Evolutionary conservation across 1,139 yeast genomes (phyloP).

Genomic region (Kodamaea derodonti): DNA sequence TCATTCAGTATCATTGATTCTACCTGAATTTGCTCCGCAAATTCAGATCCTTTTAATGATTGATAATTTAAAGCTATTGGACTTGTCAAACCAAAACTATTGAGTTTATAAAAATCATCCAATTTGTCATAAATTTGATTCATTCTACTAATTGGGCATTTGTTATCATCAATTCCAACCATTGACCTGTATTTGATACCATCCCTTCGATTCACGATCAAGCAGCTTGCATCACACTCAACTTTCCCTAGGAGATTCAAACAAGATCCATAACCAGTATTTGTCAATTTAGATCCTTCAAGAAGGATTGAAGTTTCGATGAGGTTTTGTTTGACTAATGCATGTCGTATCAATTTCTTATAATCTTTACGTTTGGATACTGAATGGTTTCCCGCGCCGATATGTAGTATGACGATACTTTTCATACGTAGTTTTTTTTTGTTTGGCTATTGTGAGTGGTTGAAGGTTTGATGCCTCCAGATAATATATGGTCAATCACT

Average conservation of each 20-base stretch:
- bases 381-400: conserved; percentile 41
- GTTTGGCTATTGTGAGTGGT: too few relatives aligned
- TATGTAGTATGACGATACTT: conserved; percentile 24
- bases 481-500: too few relatives aligned
- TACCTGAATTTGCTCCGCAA: neutral
- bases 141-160: conserved; percentile 22
- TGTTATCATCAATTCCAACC: conserved; percentile 19
- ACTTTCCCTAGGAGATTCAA: conserved; percentile 44
- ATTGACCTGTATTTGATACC: conserved; percentile 15
- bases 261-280: conserved; percentile 57
- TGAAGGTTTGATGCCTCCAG: too few relatives aligned
- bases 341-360: conserved; percentile 19
- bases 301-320: conserved; percentile 20
- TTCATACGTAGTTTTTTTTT: too few relatives aligned
- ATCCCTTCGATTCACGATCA: neutral
- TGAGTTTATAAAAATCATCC: conserved; percentile 10
- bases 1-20: conserved; percentile 14
- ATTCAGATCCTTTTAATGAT: conserved; percentile 2
- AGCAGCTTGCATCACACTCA: conserved; percentile 43
- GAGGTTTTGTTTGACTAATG: conserved; percentile 16
- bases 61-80: conserved; percentile 24
- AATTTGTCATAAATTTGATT: conserved; percentile 16
- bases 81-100: conserved; percentile 20
- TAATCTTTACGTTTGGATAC: conserved; percentile 14
- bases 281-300: conserved; percentile 46